Evolutionary conservation across 192 early-diverging fungal genomes (phyloP).

Genomic region (Gaertneriomyces sp.): DNA sequence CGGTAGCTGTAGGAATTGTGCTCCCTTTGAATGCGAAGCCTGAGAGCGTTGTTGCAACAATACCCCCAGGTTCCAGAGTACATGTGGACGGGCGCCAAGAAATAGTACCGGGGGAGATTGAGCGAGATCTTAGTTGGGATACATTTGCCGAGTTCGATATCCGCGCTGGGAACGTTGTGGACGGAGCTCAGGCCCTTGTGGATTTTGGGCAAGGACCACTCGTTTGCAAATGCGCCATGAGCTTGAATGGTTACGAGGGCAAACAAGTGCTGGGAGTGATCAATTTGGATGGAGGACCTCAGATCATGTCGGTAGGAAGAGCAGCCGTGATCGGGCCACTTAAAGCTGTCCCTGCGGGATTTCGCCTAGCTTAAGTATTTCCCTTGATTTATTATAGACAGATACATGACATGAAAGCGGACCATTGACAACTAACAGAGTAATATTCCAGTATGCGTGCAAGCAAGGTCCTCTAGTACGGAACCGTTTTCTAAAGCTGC

Average conservation of each 20-base stretch:
- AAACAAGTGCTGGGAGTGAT: constrained; percentile 3
- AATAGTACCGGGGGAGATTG: neutral
- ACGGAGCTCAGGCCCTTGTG: neutral
- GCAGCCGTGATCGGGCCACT: neutral
- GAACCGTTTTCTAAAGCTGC: too few species aligned
- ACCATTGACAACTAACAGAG: too few species aligned
- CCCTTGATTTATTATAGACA: too few species aligned
- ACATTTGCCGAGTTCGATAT: neutral
- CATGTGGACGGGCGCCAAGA: neutral
- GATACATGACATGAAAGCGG: too few species aligned
- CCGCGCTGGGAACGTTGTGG: neutral
- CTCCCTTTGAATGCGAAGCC: neutral
- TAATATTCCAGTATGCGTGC: too few species aligned
- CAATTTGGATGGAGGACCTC: constrained; percentile 1
- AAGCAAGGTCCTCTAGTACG: too few species aligned
- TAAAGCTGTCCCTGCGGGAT: neutral
- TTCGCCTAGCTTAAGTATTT: neutral
- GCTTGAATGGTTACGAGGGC: neutral
- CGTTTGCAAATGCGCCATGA: neutral
- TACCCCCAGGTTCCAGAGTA: neutral
- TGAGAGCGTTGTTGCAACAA: neutral
- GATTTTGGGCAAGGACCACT: constrained; percentile 2
- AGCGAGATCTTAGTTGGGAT: neutral
- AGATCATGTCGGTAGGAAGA: neutral
- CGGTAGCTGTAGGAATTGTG: neutral